Conservation (phyloP, 2,329 filamentous ascomycete species). For the Colletotrichum sp. region DNA sequence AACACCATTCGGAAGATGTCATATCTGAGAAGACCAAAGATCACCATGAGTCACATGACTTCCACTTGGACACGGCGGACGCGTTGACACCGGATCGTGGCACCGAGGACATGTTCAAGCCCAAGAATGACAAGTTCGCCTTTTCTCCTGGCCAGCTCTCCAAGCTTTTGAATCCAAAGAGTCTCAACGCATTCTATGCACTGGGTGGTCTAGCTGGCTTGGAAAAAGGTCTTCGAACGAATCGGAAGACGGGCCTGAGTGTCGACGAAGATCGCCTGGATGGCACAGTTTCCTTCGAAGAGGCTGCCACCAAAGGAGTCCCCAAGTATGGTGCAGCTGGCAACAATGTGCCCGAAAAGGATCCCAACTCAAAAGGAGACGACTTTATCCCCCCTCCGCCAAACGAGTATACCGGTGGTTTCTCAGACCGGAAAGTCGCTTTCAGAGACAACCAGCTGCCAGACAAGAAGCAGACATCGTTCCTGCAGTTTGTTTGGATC, state of each 20-base stretch:
- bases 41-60: conserved; percentile 11
- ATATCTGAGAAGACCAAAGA: not conserved
- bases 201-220: conserved; percentile 75
- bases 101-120: conserved; percentile 71
- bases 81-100: conserved; percentile 62
- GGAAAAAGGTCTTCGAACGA: conserved; percentile 74
- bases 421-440: conserved; percentile 61
- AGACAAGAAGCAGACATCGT: conserved; percentile 62
- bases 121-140: conserved; percentile 73
- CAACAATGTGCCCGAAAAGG: conserved; percentile 31
- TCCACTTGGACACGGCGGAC: conserved; percentile 30
- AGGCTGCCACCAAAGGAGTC: conserved; percentile 51
- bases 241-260: conserved; percentile 70
- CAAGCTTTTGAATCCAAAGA: conserved; percentile 84
- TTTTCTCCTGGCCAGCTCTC: conserved; percentile 75
- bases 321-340: conserved; percentile 38
- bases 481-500: conserved; percentile 67
- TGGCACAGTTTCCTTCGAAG: conserved; percentile 71
- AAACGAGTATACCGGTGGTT: conserved; percentile 23
- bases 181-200: conserved; percentile 74
- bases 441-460: conserved; percentile 66
- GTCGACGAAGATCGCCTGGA: conserved; percentile 70
- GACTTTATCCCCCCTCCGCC: conserved; percentile 16
- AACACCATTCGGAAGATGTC: not conserved
- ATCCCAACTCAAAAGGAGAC: conserved; percentile 23